Percentiles rank a stretch among this genome's conserved stretches.
Conservation (phyloP, 331 rosid genomes). For the Malus hybrid region DNA sequence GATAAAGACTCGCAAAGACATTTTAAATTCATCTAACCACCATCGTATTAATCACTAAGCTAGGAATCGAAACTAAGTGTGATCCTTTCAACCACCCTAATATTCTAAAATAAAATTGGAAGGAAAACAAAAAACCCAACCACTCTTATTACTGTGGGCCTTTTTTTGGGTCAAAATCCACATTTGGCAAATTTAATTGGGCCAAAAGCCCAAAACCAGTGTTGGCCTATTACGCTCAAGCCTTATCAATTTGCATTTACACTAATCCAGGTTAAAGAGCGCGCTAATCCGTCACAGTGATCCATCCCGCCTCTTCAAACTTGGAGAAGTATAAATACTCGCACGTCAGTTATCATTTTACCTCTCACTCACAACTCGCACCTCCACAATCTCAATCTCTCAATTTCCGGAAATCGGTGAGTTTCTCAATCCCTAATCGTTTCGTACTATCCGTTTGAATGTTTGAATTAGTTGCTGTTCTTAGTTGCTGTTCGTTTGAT, state of each 20-base stretch:
- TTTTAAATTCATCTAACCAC: too few species aligned
- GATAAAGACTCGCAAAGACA: too few species aligned
- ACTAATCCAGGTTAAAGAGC: neutral
- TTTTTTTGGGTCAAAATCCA: neutral
- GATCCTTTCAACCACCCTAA: too few species aligned
- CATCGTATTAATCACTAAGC: too few species aligned
- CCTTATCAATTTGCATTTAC: neutral
- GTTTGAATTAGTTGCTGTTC: neutral
- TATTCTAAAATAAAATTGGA: too few species aligned
- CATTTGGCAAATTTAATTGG: neutral
- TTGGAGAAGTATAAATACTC: neutral
- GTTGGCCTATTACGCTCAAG: neutral
- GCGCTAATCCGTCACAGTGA: neutral
- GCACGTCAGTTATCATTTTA: neutral
- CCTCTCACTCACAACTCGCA: neutral
- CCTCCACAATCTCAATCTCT: neutral
- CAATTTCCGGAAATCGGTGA: neutral
- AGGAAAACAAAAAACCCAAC: too few species aligned
- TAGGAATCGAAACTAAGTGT: too few species aligned
- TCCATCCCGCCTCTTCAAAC: neutral
- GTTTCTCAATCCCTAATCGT: neutral
- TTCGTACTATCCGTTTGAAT: neutral
- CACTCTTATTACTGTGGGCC: neutral
- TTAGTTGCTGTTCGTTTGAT: neutral
- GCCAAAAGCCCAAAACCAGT: neutral